These are phyloP conservation scores for Aspergillus viridinutans DNA, from an alignment of 2,329 filamentous ascomycete genomes.

Conservation along the genomic window DNA sequence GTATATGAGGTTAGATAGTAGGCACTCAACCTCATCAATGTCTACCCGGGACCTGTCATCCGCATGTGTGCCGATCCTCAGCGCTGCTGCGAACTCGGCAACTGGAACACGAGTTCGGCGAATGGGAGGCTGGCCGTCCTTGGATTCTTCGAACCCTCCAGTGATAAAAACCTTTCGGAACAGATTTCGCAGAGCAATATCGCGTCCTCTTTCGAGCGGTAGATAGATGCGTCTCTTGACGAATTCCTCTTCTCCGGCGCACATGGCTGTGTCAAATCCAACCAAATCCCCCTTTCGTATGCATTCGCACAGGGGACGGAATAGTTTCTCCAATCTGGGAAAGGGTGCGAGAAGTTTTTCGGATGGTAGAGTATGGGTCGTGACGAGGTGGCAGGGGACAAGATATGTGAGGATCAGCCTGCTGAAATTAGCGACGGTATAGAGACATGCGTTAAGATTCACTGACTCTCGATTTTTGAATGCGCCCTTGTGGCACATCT, in stretches of 20 bases:
- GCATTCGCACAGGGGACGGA: constrained; percentile 70
- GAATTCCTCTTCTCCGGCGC: constrained; percentile 82
- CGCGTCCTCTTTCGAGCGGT: constrained; percentile 84
- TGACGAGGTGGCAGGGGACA: constrained; percentile 88
- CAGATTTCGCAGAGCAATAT: constrained; percentile 87
- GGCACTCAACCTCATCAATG: constrained; percentile 89
- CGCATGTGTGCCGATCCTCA: constrained; percentile 63
- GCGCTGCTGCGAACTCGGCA: constrained; percentile 77
- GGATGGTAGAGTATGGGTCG: constrained; percentile 77
- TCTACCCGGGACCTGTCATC: constrained; percentile 61
- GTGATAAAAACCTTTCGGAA: constrained; percentile 85
- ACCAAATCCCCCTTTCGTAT: constrained; percentile 79
- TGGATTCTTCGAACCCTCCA: constrained; percentile 74
- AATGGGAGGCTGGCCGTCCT: constrained; percentile 61
- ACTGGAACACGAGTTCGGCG: constrained; percentile 73
- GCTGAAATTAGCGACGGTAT: constrained; percentile 19
- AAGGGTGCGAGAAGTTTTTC: constrained; percentile 66
- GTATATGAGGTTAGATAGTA: constrained; percentile 95
- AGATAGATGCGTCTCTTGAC: constrained; percentile 91
- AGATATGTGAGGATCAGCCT: constrained; percentile 91
- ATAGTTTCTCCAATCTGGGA: constrained; percentile 71
- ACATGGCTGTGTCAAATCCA: constrained; percentile 77
- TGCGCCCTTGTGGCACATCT: constrained; percentile 70
- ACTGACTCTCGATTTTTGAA: constrained; percentile 74
- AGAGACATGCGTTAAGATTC: neutral